phyloP scores from a whole-genome alignment of 169 alveolate genomes.

The Eimeria tenella region DNA sequence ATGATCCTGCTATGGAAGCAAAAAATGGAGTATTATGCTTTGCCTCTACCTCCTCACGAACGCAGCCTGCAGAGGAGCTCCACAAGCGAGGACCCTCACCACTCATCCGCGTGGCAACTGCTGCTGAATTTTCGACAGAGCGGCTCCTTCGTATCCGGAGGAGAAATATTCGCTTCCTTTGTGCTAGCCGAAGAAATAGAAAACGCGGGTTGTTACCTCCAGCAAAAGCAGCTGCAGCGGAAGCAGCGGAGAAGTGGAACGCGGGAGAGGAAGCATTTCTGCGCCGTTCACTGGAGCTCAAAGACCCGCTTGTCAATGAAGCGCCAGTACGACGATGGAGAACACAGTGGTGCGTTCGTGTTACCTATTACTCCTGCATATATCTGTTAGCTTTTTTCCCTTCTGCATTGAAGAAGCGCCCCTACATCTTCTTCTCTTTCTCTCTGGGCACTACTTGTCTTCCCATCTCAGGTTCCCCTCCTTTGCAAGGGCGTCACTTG shows the following conservation, averaged over 20 bases:
- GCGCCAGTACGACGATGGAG: slow-evolving; percentile 51
- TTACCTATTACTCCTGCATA: not conserved
- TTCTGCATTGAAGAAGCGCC: too few species aligned
- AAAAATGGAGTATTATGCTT: not conserved
- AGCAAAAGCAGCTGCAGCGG: slow-evolving; percentile 26
- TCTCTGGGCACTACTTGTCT: not conserved
- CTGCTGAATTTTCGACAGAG: not conserved
- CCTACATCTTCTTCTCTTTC: not conserved
- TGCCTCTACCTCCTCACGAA: not conserved
- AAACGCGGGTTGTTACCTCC: slow-evolving; percentile 48
- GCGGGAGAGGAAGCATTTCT: slow-evolving; percentile 30
- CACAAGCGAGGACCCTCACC: not conserved
- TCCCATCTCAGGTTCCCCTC: slow-evolving; percentile 52
- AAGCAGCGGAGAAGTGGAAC: not conserved
- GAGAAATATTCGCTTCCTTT: slow-evolving; percentile 38
- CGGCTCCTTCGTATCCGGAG: slow-evolving; percentile 53
- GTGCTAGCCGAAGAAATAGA: slow-evolving; percentile 57
- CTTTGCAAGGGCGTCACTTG: slow-evolving; percentile 55
- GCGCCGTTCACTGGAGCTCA: slow-evolving; percentile 1
- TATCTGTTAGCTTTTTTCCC: not conserved
- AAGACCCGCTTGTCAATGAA: slow-evolving; percentile 25
- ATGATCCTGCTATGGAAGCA: not conserved
- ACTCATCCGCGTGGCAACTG: slow-evolving; percentile 12
- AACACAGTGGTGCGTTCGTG: slow-evolving; percentile 41
- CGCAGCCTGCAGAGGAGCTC: not conserved